Conservation (phyloP, 2,329 filamentous ascomycete genomes). For the Drechslerella stenobrocha region DNA sequence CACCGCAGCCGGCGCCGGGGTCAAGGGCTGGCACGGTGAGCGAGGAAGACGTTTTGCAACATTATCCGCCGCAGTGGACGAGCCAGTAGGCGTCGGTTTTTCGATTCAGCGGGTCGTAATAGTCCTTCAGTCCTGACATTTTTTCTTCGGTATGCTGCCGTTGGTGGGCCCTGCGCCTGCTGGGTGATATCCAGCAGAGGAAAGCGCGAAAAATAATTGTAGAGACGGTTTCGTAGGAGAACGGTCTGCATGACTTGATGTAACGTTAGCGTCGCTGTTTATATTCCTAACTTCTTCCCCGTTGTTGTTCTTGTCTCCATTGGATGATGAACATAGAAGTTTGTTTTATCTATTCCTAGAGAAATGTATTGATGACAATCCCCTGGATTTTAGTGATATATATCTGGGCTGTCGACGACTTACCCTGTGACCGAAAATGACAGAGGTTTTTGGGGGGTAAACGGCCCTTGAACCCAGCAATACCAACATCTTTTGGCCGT, state of each 20-base stretch:
- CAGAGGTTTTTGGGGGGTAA: slow-evolving; percentile 10
- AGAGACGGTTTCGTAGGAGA: slow-evolving; percentile 29
- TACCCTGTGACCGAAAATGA: slow-evolving; percentile 14
- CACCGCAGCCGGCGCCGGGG: slow-evolving; percentile 24
- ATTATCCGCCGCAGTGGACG: slow-evolving; percentile 37
- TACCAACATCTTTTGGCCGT: slow-evolving; percentile 34
- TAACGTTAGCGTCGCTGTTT: slow-evolving; percentile 48
- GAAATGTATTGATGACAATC: slow-evolving; percentile 21
- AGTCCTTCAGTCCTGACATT: slow-evolving; percentile 3
- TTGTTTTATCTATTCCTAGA: slow-evolving; percentile 15
- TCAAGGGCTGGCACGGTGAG: slow-evolving; percentile 32
- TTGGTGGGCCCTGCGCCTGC: slow-evolving; percentile 34
- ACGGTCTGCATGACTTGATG: slow-evolving; percentile 46
- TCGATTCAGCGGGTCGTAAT: not conserved
- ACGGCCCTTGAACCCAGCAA: slow-evolving; percentile 21
- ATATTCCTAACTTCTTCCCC: slow-evolving; percentile 19
- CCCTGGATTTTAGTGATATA: not conserved
- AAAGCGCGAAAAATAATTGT: slow-evolving; percentile 42
- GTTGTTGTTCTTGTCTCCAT: slow-evolving; percentile 2
- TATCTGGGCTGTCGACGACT: slow-evolving; percentile 4
- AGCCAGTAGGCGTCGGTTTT: slow-evolving; percentile 27
- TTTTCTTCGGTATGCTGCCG: slow-evolving; percentile 42
- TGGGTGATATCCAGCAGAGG: slow-evolving; percentile 20
- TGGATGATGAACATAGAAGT: slow-evolving; percentile 41
- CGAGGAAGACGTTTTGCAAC: slow-evolving; percentile 42